These are phyloP conservation scores for Pulveroboletus ravenelii DNA, from an alignment of 768 basidiomycete species.

Conservation along the genomic window DNA sequence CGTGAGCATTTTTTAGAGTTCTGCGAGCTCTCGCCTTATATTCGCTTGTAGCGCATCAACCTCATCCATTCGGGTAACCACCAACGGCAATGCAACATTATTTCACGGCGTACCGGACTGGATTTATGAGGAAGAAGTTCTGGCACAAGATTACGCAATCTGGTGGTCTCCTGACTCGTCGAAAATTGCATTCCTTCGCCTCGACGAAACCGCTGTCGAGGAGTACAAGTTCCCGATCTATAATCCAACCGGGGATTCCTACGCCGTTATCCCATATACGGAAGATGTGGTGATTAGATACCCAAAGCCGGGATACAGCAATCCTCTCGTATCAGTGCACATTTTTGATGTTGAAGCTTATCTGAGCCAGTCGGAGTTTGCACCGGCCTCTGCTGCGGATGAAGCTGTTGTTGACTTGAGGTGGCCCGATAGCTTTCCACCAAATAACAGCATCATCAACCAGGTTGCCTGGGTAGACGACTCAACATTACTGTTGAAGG, in stretches of 20 bases:
- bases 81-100: slow-evolving; percentile 72
- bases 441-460: slow-evolving; percentile 63
- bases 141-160: slow-evolving; percentile 63
- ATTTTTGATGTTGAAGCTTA: slow-evolving; percentile 74
- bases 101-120: slow-evolving; percentile 97
- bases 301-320: slow-evolving; percentile 86
- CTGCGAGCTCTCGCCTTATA: slow-evolving; percentile 2
- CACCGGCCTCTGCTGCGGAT: slow-evolving; percentile 29
- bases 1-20: slow-evolving; percentile 38
- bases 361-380: slow-evolving; percentile 32
- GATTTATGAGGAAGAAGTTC: slow-evolving; percentile 96
- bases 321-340: slow-evolving; percentile 79
- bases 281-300: slow-evolving; percentile 61
- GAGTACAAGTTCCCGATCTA: slow-evolving; percentile 89
- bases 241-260: slow-evolving; percentile 72
- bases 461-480: slow-evolving; percentile 89
- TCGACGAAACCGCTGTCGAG: slow-evolving; percentile 85
- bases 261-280: slow-evolving; percentile 76
- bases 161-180: slow-evolving; percentile 81
- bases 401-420: slow-evolving; percentile 52
- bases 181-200: slow-evolving; percentile 73
- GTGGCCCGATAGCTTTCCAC: slow-evolving; percentile 59
- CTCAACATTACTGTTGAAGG: slow-evolving; percentile 71
- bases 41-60: slow-evolving; percentile 30
- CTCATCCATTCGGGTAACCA: slow-evolving; percentile 69